Evolutionary conservation across 768 basidiomycete genomes (phyloP).

Genomic region (Favolaschia claudopus): DNA sequence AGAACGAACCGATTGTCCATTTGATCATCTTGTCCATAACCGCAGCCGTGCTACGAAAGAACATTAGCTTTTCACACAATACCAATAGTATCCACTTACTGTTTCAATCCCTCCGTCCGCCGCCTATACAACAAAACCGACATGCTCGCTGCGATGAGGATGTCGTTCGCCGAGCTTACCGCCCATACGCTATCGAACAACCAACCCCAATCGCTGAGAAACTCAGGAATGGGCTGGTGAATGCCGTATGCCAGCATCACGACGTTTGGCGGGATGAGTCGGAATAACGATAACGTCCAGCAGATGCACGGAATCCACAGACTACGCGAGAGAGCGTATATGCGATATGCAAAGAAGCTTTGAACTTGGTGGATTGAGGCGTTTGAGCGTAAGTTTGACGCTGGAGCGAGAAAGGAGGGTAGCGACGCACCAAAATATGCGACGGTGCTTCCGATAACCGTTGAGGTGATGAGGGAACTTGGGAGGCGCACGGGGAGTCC

Average conservation of each 20-base stretch:
- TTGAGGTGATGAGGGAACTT: neutral
- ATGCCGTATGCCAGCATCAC: neutral
- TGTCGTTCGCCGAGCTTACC: neutral
- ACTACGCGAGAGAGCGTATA: neutral
- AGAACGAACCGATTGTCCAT: conserved; percentile 8
- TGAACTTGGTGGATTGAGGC: conserved; percentile 14
- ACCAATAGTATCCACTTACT: neutral
- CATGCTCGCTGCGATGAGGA: neutral
- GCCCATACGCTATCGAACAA: neutral
- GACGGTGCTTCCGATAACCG: neutral
- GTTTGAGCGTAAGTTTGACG: no score
- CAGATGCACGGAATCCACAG: neutral
- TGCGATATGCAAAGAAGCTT: conserved; percentile 5
- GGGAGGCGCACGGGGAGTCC: neutral
- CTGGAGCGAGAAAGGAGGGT: neutral
- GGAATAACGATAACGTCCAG: neutral
- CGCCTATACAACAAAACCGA: neutral
- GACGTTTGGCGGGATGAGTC: neutral
- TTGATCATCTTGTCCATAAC: neutral
- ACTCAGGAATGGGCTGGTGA: neutral
- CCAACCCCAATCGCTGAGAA: neutral
- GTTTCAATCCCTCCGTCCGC: neutral
- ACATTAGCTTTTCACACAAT: neutral
- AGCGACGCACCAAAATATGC: neutral
- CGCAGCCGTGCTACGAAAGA: conserved; percentile 1